Base-by-base conservation (phyloP, 805 yeast species). In the Saturnispora sekii region DNA sequence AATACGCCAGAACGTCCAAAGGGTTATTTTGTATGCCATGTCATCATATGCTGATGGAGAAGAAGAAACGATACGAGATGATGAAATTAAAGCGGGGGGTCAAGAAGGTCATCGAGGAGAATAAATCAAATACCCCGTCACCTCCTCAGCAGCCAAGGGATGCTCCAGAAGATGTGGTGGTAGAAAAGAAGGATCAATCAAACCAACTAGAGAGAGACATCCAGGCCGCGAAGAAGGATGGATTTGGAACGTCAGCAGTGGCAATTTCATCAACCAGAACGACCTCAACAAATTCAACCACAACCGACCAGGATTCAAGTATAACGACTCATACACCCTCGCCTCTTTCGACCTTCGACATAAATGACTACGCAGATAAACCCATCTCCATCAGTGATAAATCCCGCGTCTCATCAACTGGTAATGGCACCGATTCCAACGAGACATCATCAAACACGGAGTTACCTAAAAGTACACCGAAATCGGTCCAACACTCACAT, bases 21-120 rank as follows among this genome's bases (percentile, higher is more conserved):
- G 97, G 97, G 0, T 68, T 90, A 38, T 89, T 87, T 59, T 90
- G 98, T 64, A 86, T 89, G 86, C 70, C 74, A 28, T 90, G 98
- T 62, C 97, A 93, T 64, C 89, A 86, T 57, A 75, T 79, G 52
- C 66, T 90, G 48, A 64, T 89, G 59, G 88, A 81, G 38, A 81
- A 81, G 58, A 81, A 87, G 65, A 79, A 77, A 53, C 72, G 75
- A 51, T 76, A 80, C 52, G 84, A 79, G 52, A 60, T 67, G 45
- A 65, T 65, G 54, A 73, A 57, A 56, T 57, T 55, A 55, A 48
- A 62, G 50, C 55, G 60, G 45, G 51, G 43, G 11, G 43, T 14
- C n/a, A 41, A 45, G 31, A 34, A 33, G 46, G 43, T 9, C 12
- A 26, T 17, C n/a, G 40, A 35, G 32, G 43, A 39, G 4, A 35